Base-by-base conservation (phyloP, 257 asterid genomes). In the Scutellaria galericulata region DNA sequence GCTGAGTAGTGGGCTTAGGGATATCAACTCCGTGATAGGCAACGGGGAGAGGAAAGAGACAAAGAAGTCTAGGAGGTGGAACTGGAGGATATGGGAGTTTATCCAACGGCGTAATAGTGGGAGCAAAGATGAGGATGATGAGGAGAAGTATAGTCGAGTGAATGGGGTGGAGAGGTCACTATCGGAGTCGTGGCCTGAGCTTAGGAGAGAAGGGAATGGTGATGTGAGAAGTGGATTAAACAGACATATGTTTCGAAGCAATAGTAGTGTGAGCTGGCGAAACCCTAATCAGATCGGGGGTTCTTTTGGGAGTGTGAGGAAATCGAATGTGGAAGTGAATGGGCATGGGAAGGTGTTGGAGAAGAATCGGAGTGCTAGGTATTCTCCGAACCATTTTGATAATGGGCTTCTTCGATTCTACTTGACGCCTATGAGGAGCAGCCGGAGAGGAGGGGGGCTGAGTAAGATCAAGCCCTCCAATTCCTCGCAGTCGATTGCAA, bases 261-360 rank as follows among this genome's bases (percentile, higher is more conserved):
- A 91, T 45, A 91, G 97, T 56, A 89, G 96, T 59, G 97, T 89
- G 78, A 87, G 90, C 77, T 87, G 97, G 90, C 85, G 97, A 71
- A 81, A 84, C 20, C 82, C 75, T 2, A 77, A 75, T 31, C 83
- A 67, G 9, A 58, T 77, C 22, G 90, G 87, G 13, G 90, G 81
- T 3, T 79, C 94, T 7, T 85, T 83, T 74, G 92, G 83, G 48
- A 79, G 84, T 79, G 83, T 66, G 40, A 86, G 90, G 79, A 87
- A 83, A 71, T 75, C 93, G 4, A 71, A 67, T 24, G 81, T 67
- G 72, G 96, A 92, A 57, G 77, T 75, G 81, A 85, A 82, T 66
- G 88, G 84, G 48, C 58, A 83, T 77, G 90, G 84, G 65, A 86
- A 82, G 88, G 87, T 85, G 77, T 71, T 90, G 87, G 98, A 90